Percentiles rank a stretch among this genome's conserved stretches.
Evolutionary conservation across 495 filamentous ascomycete genomes (phyloP).

Genomic region (Jackrogersella minutella): DNA sequence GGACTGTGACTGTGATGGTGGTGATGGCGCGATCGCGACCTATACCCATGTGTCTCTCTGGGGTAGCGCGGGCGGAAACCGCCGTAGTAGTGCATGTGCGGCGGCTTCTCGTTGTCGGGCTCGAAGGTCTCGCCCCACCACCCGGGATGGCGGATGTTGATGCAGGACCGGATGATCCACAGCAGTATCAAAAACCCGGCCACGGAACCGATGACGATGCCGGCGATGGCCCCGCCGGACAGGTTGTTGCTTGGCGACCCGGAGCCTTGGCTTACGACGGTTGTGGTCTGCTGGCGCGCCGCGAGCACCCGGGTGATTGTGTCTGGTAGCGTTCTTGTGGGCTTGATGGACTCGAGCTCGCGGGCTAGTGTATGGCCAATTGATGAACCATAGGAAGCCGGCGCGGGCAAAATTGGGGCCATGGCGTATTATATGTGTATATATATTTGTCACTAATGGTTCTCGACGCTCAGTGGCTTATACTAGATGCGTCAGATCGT

Average conservation of each 20-base stretch:
- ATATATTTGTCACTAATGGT: not conserved
- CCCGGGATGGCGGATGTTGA: conserved; percentile 47
- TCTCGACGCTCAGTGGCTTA: conserved; percentile 1
- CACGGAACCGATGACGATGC: conserved; percentile 67
- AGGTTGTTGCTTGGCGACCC: conserved; percentile 52
- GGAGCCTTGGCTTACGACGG: conserved; percentile 30
- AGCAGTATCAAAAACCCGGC: conserved; percentile 61
- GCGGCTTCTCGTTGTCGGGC: conserved; percentile 40
- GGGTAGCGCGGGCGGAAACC: conserved; percentile 29
- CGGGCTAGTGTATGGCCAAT: conserved; percentile 17
- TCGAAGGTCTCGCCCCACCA: conserved; percentile 37
- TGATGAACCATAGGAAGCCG: conserved; percentile 7
- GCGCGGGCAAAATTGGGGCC: conserved; percentile 28
- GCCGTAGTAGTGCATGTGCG: conserved; percentile 19
- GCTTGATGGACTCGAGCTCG: conserved; percentile 19
- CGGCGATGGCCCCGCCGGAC: conserved; percentile 63
- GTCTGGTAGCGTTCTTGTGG: conserved; percentile 35
- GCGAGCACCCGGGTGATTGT: conserved; percentile 32
- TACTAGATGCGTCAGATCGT: not conserved
- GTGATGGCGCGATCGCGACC: conserved; percentile 40
- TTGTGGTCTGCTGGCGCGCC: conserved; percentile 36
- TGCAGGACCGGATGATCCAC: conserved; percentile 59
- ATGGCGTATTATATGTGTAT: conserved; percentile 26
- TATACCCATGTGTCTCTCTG: conserved; percentile 28
- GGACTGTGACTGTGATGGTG: conserved; percentile 39